These are phyloP conservation scores for Paraleonurus japonicus DNA, from an alignment of 257 asterid genomes.

Conservation along the genomic window DNA sequence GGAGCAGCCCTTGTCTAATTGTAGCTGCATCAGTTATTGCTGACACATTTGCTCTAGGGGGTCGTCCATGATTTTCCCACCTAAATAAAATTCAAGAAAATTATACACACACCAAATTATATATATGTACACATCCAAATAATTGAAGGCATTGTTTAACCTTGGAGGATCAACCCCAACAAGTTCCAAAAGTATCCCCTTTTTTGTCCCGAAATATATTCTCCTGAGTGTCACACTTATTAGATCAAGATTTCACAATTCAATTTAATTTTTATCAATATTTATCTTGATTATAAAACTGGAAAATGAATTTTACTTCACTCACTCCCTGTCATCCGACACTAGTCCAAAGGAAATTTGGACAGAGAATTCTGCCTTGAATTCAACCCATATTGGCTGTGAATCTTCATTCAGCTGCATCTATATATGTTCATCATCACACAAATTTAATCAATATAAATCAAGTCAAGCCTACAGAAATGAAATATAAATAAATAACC, in stretches of 20 bases:
- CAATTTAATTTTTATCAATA: background rate
- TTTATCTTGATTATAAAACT: background rate
- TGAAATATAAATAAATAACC: slow-evolving; percentile 53
- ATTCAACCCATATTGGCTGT: slow-evolving; percentile 70
- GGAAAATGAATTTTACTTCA: slow-evolving; percentile 21
- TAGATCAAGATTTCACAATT: background rate
- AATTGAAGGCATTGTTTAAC: slow-evolving; percentile 30
- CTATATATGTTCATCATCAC: slow-evolving; percentile 30
- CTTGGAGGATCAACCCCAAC: slow-evolving; percentile 53
- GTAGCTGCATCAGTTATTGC: slow-evolving; percentile 58
- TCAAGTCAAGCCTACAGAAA: too few species aligned
- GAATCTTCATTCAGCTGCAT: slow-evolving; percentile 60
- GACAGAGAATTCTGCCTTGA: slow-evolving; percentile 34
- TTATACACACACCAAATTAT: background rate
- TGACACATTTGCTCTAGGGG: slow-evolving; percentile 73
- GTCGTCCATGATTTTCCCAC: slow-evolving; percentile 81
- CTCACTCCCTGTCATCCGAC: slow-evolving; percentile 66
- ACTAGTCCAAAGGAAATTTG: slow-evolving; percentile 45
- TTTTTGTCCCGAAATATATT: slow-evolving; percentile 61
- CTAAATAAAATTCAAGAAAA: slow-evolving; percentile 26
- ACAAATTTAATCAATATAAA: background rate
- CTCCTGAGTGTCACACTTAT: slow-evolving; percentile 47
- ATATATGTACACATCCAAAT: background rate
- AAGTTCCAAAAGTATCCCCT: slow-evolving; percentile 61
- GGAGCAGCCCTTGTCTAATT: slow-evolving; percentile 48